These are phyloP conservation scores for Rhynchospora breviuscula DNA, from an alignment of 176 grass and related monocot genomes.

Conservation along the genomic window DNA sequence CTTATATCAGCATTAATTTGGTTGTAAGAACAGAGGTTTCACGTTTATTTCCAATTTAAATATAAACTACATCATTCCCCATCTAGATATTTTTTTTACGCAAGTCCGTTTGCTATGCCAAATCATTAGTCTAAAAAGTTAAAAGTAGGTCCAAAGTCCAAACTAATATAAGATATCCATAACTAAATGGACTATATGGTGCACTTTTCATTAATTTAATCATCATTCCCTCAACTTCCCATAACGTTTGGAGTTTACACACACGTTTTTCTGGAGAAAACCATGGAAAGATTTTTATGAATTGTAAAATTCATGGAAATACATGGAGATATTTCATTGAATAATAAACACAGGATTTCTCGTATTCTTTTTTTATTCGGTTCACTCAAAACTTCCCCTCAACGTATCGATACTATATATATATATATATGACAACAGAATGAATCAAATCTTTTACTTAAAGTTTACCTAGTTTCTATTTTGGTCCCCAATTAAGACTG, in stretches of 20 bases:
- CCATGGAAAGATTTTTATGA: not conserved
- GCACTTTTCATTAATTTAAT: not conserved
- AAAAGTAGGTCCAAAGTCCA: too few species aligned
- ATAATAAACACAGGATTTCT: not conserved
- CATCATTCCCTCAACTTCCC: not conserved
- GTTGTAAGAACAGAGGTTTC: too few species aligned
- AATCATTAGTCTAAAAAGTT: too few species aligned
- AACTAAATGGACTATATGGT: not conserved
- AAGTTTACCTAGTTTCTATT: not conserved
- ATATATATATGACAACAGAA: too few species aligned
- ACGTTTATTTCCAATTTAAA: too few species aligned
- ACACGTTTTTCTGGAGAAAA: not conserved
- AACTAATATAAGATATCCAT: too few species aligned
- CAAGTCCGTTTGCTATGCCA: too few species aligned
- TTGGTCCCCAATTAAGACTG: too few species aligned
- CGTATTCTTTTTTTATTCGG: too few species aligned
- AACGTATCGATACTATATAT: not conserved
- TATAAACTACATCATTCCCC: too few species aligned
- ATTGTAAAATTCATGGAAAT: not conserved
- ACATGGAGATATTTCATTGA: not conserved
- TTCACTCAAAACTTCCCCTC: not conserved
- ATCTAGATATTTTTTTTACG: too few species aligned
- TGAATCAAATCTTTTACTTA: not conserved
- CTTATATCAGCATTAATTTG: too few species aligned
- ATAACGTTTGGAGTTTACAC: not conserved